Conservation (phyloP, 805 yeast genomes). For the Clavispora carvajalis region DNA sequence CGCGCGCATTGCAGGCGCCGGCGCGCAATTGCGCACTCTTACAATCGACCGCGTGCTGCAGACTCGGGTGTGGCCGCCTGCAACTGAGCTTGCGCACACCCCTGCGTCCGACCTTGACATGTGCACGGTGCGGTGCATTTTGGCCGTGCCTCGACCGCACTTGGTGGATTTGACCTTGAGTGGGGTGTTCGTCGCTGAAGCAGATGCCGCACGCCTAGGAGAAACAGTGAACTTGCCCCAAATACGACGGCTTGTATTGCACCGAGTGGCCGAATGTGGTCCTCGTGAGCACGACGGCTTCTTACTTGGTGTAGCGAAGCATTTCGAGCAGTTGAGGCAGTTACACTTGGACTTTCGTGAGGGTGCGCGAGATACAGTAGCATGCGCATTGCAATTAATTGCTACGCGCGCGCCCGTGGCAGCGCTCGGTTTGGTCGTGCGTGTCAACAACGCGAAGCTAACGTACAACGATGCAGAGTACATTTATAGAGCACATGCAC, state of each 20-base stretch:
- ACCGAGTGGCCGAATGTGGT: conserved; percentile 30
- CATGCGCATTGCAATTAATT: conserved; percentile 24
- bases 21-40: neutral
- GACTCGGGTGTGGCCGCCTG: neutral
- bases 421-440: neutral
- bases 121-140: conserved; percentile 3
- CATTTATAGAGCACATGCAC: neutral
- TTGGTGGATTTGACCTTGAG: conserved; percentile 5
- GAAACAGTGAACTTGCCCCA: conserved; percentile 16
- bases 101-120: conserved; percentile 8
- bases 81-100: neutral
- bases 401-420: neutral
- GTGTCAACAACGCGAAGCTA: neutral
- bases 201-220: conserved; percentile 18
- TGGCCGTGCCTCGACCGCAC: neutral
- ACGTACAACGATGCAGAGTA: neutral
- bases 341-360: conserved; percentile 39
- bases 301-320: conserved; percentile 19
- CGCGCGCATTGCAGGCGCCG: neutral
- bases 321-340: conserved; percentile 19
- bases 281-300: conserved; percentile 17
- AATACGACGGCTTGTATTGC: conserved; percentile 25
- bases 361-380: conserved; percentile 36
- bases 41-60: neutral
- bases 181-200: conserved; percentile 18